Evolutionary conservation across 2,329 filamentous ascomycete species (phyloP), one percentile per base, ranked within the genome.

Genomic region (Diaporthe ampelina): DNA sequence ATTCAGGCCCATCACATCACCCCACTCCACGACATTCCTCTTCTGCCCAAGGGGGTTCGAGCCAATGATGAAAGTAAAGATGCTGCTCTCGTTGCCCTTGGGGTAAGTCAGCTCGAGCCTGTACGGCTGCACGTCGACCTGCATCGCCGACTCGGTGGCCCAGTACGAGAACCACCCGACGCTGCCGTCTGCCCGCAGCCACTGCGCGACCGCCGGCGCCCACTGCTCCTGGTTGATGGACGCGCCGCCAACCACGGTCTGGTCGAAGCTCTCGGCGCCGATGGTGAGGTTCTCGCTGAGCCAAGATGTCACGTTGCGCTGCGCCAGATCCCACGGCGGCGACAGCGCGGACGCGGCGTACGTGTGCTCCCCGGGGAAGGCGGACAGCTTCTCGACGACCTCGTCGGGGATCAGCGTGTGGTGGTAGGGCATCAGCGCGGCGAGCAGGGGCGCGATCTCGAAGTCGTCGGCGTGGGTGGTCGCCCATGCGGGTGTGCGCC

Each of bases 401-500:
- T 79, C 77, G 3, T 83, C 81, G 0, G 87, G 84, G 9, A 91
- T 79, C 7, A 90, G 81, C 0, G 82, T 81, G 73, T 85, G 83
- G 76, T 91, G 88, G 73, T 83, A 88, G 0, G 85, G 82, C 0
- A 89, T 84, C 6, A 92, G 81, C 1, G 90, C 86, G 0, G 90
- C 88, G 58, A 92, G 84, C 0, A 92, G 80, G 0, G 90, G 90
- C 0, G 84, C 86, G 77, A 89, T 90, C 19, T 89, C 87, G 76
- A 89, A 91, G 79, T 92, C 91, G 35, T 86, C 86, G 48, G 86
- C 85, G 76, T 92, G 91, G 0, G 88, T 87, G 86, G 91, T 90
- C n/a, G 85, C 82, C 72, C 87, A 84, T 0, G 87, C 85, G 0
- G 72, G 74, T 61, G 45, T 73, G 13, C 29, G 32, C 24, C 70